Evolutionary conservation across 2,329 filamentous ascomycete species (phyloP), one percentile per base, ranked within the genome.

Genomic region (Albifimbria verrucaria): DNA sequence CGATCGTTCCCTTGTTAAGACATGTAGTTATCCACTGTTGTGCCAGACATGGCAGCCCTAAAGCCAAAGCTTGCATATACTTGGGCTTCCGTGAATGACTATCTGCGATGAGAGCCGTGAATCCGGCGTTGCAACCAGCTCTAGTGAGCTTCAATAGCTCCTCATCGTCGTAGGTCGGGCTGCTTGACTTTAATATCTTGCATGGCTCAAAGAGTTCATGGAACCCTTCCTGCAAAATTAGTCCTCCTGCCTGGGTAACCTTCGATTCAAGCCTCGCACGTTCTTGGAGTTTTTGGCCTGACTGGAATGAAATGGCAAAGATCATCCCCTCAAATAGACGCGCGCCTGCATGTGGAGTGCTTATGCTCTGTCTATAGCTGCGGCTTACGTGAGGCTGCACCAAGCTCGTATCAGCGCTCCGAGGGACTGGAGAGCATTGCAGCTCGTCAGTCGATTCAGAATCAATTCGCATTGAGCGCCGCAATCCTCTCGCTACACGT

Each of bases 41-140:
- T 6, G 90, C 88, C 2, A 99, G 77, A 63, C 92, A 96, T 0
- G 94, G 94, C 0, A 99, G 72, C 1, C 90, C 91, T 1, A 99
- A 81, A 0, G 94, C 92, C 2, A 99, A 81, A 0, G 94, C 94
- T 72, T 97, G 92, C 79, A 97, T 89, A 68, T 94, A 97, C 67
- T 97, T 99, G 48, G 86, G 83, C 57, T 91, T 92, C 46, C 93
- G 85, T 7, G 89, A 94, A 67, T 96, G 89, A 4, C 84, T 82
- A 64, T 97, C 90, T 0, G 92, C 88, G 55, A 99, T 89, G 15
- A 97, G 75, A 4, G 91, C 92, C 0, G 89, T 85, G 65, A 99
- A 97, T 0, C 90, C 87, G 1, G 86, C 75, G 2, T 79, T 72
- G 32, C 73, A 64, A 21, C 81, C 80, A 21, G 75, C 68, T 11